Evolutionary conservation across 257 asterid genomes (phyloP), one percentile per base, ranked within the genome.

Genomic region (Fraxinus quadrangulata): DNA sequence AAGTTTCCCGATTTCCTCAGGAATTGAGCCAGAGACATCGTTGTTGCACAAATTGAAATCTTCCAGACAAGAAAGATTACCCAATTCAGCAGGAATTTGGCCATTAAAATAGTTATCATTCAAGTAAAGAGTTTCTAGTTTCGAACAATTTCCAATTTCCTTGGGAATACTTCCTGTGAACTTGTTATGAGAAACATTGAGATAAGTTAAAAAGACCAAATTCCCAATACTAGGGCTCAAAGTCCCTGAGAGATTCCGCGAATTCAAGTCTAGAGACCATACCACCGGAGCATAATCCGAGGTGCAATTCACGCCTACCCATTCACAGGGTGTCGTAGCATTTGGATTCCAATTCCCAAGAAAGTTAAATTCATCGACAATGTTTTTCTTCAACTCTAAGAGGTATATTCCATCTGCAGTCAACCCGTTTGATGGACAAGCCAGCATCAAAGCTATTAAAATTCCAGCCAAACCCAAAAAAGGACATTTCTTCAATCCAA

Each of bases 251-350:
- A 94, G 95, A 78, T 91, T 94, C 80, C 74, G 59, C 4, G 71
- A 83, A 40, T 45, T 65, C 86, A 94, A 84, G 85, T 89, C 84
- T n/a, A 94, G 94, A 39, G 92, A 91, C 85, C 80, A 78, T 42
- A 94, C 97, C 1, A 86, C 91, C 5, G 88, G 90, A 77, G 56
- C 19, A 59, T 78, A 81, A 80, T 63, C 86, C 14, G 71, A 34
- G 2, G 89, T 86, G 88, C 99, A 94, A 49, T 84, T 86, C 73
- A 94, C 97, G 63, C 99, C 97, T 36, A 69, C 8, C 99, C 99
- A 94, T 63, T 79, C 78, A 76, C 99, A 94, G 17, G 99, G 97
- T 7, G 90, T 91, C 36, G 54, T 83, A 83, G 91, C 95, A 66
- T 77, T 80, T 0, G 94, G 84, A 76, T 91, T 90, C 99, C 99